Evolutionary conservation across 1,284 basidiomycete species (phyloP).

Genomic region (Bondarzewia mesenterica): DNA sequence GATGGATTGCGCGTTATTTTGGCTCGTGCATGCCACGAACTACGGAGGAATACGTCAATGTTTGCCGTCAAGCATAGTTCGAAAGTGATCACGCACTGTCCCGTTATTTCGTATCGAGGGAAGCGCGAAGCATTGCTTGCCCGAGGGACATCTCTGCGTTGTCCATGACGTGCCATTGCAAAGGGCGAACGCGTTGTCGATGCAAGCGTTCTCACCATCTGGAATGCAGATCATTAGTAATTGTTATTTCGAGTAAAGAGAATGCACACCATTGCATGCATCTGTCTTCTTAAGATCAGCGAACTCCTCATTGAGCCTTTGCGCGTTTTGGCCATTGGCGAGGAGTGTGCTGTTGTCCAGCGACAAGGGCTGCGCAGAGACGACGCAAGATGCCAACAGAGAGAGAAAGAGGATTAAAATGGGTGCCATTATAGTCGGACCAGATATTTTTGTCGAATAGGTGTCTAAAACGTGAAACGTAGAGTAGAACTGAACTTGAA

Average conservation of each 20-base stretch:
- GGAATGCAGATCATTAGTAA: background rate
- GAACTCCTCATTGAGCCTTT: slow-evolving; percentile 40
- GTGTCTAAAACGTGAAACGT: background rate
- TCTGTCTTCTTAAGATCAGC: slow-evolving; percentile 27
- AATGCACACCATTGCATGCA: slow-evolving; percentile 34
- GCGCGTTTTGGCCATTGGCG: slow-evolving; percentile 39
- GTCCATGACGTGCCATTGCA: slow-evolving; percentile 36
- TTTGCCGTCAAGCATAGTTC: background rate
- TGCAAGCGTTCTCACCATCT: slow-evolving; percentile 39
- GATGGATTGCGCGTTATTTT: slow-evolving; percentile 17
- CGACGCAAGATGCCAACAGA: slow-evolving; percentile 14
- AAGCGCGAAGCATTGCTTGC: slow-evolving; percentile 38
- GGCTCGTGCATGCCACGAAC: slow-evolving; percentile 39
- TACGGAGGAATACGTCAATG: slow-evolving; percentile 14
- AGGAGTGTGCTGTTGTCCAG: slow-evolving; percentile 31
- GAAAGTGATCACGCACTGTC: slow-evolving; percentile 35
- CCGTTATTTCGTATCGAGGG: slow-evolving; percentile 33
- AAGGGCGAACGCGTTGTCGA: slow-evolving; percentile 28
- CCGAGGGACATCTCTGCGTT: slow-evolving; percentile 25
- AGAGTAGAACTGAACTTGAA: background rate
- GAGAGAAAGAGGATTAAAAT: slow-evolving; percentile 16
- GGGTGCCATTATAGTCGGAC: slow-evolving; percentile 8
- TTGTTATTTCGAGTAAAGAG: background rate
- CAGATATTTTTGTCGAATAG: background rate
- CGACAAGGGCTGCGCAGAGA: slow-evolving; percentile 23